These are phyloP conservation scores for Paramecium sonneborni DNA, from an alignment of 73 alveolate genomes.

Conservation along the genomic window DNA sequence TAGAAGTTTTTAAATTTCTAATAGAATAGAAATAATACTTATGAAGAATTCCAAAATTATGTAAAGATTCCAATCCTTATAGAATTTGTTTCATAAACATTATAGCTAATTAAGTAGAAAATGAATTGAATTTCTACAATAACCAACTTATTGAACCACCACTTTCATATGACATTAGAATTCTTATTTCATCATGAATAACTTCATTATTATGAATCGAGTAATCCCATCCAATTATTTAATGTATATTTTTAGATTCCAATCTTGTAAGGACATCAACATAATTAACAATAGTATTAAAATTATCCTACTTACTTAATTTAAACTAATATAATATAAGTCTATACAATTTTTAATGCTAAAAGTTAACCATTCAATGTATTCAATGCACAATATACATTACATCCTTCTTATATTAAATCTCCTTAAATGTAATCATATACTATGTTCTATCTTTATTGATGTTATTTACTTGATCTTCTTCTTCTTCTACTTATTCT, in stretches of 20 bases:
- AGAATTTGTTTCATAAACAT: neutral
- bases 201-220: neutral
- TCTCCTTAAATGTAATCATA: neutral
- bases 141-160: neutral
- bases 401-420: neutral
- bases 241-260: neutral
- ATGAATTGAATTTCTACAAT: neutral
- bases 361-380: neutral
- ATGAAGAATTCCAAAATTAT: neutral
- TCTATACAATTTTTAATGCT: neutral
- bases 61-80: neutral
- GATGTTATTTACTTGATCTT: neutral
- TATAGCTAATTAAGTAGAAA: neutral
- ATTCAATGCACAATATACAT: neutral
- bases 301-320: neutral
- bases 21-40: neutral
- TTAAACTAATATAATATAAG: neutral
- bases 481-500: neutral
- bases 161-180: neutral
- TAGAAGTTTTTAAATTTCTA: constrained; percentile 35
- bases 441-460: neutral
- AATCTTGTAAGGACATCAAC: neutral
- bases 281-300: neutral
- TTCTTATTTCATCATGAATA: neutral
- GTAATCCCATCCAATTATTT: constrained; percentile 9